These are phyloP conservation scores for Alternaria angustiovoidea DNA, from an alignment of 2,329 filamentous ascomycete genomes.

Conservation along the genomic window DNA sequence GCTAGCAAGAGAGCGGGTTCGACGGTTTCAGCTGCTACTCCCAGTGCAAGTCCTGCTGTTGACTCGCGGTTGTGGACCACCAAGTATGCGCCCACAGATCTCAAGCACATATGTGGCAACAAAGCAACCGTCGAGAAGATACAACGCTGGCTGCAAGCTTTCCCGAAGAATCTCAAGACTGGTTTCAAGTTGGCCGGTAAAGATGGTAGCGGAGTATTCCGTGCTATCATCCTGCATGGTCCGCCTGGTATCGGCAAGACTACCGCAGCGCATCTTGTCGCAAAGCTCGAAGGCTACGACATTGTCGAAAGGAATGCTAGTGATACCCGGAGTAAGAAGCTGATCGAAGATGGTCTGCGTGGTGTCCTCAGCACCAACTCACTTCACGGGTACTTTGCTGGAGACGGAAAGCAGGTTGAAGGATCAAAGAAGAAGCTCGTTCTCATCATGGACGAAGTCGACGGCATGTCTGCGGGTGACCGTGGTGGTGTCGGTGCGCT, in stretches of 20 bases:
- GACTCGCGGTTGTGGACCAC: conserved; percentile 77
- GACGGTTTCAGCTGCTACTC: conserved; percentile 32
- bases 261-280: conserved; percentile 92
- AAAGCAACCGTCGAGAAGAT: conserved; percentile 90
- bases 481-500: conserved; percentile 93
- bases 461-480: conserved; percentile 98
- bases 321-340: conserved; percentile 93
- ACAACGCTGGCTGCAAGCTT: conserved; percentile 84
- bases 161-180: conserved; percentile 78
- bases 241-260: conserved; percentile 98
- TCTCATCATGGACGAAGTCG: conserved; percentile 98
- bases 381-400: conserved; percentile 87
- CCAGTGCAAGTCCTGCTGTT: conserved; percentile 30
- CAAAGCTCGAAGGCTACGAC: conserved; percentile 91
- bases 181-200: conserved; percentile 83
- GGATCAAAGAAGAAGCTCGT: conserved; percentile 88
- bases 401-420: conserved; percentile 82
- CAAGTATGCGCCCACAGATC: conserved; percentile 81
- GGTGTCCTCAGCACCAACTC: conserved; percentile 95
- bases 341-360: conserved; percentile 86
- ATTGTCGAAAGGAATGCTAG: conserved; percentile 95
- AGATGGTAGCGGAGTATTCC: conserved; percentile 82
- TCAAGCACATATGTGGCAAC: conserved; percentile 77
- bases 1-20: conserved; percentile 50
- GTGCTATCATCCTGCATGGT: conserved; percentile 94